Base-by-base conservation (phyloP, 371 early-diverging fungal species). In the Mucor lusitanicus region DNA sequence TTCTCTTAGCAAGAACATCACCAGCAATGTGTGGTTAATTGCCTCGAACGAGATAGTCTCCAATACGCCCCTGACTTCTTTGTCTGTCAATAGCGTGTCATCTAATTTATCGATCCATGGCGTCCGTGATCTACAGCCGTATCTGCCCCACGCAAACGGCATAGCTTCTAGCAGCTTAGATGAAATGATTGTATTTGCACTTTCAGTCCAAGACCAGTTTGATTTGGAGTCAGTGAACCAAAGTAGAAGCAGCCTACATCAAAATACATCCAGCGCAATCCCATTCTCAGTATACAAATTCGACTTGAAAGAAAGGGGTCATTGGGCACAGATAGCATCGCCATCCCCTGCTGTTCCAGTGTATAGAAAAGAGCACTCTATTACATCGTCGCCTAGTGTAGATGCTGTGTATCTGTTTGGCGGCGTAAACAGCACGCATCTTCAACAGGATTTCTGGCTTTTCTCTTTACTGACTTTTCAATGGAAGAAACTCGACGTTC, bases 361-460 rank as follows among this genome's bases (percentile, higher is more conserved):
- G 12, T 33, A 58, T 28, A 59, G 61, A 44, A 42, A 48, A 28
- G 33, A 67, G 17, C 39, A 56, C 42, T 48, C 71, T 11, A 30
- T 63, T 9, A 27, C 63, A 39, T 46, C 40, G 32, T 27, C 46
- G 7, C 12, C 11, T 0, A 54, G n/a, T 19, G 40, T 27, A 8
- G 5, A 44, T 8, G 15, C 23, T 19, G 59, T 59, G 21, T 63
- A 63, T 33, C 23, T 71, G 9, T 58, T 63, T 13, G 71, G 71
- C 19, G 71, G 71, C 13, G 35, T 23, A 6, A 40, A 67, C 61
- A 37, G 13, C 12, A 54, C 25, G 1, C 23, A 13, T 3, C 9
- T 40, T 25, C 65, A 65, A 21, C 57, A 67, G 23, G 68, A 67
- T 62, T 55, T 62, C 37, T 67, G 62, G 62, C 13, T 15, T 1